A percentile compares a stretch with the other conserved stretches of the same genome.
These are phyloP conservation scores for Apiotrichum brassicae DNA, from an alignment of 1,284 basidiomycete genomes.

Conservation along the genomic window DNA sequence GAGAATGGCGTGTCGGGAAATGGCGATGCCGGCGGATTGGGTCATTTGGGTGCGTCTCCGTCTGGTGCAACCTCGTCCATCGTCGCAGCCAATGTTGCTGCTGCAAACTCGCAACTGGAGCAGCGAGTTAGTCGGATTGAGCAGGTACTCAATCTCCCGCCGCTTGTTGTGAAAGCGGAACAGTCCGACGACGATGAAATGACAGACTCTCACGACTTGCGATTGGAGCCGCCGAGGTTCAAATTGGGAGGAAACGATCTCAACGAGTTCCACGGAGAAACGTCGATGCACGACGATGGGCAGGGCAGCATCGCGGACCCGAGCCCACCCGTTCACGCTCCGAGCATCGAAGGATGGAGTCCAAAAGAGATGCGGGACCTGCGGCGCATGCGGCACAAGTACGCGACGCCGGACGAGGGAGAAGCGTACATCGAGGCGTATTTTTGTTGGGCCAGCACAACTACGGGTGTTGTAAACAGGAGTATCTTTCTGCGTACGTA, in stretches of 20 bases:
- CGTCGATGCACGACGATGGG: slow-evolving; percentile 18
- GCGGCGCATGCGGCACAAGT: slow-evolving; percentile 18
- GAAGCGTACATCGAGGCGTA: slow-evolving; percentile 19
- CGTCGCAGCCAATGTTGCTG: neutral
- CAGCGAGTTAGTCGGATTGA: slow-evolving; percentile 17
- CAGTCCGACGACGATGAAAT: neutral
- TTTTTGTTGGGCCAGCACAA: slow-evolving; percentile 19
- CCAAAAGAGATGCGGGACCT: slow-evolving; percentile 14
- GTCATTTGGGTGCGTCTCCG: no score
- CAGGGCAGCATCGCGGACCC: neutral
- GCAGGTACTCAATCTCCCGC: slow-evolving; percentile 14
- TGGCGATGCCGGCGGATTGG: neutral
- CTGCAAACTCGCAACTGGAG: slow-evolving; percentile 5
- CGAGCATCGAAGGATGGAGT: slow-evolving; percentile 9
- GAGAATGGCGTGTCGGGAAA: neutral
- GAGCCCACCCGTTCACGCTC: neutral
- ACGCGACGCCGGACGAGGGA: slow-evolving; percentile 20
- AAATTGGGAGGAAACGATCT: slow-evolving; percentile 16
- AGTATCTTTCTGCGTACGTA: slow-evolving; percentile 18
- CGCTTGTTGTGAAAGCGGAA: neutral
- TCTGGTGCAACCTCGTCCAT: neutral
- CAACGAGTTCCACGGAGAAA: slow-evolving; percentile 20
- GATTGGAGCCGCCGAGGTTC: slow-evolving; percentile 19
- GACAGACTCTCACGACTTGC: neutral
- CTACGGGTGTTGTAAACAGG: slow-evolving; percentile 14